Evolutionary conservation across 306 rosid genomes (phyloP), one percentile per base, ranked within the genome.

Genomic region (Abrus precatorius): DNA sequence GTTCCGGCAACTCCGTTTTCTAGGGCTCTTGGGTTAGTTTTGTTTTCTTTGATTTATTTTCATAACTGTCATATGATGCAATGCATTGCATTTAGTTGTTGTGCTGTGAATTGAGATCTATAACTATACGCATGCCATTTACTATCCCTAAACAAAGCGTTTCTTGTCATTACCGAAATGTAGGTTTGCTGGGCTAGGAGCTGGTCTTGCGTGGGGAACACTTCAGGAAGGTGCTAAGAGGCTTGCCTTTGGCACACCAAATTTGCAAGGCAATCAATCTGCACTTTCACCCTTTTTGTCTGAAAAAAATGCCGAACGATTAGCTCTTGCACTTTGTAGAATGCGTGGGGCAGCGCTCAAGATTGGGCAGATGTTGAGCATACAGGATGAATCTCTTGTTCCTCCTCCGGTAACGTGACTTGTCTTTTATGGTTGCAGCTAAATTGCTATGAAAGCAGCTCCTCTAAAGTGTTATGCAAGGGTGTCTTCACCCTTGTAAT

Each of bases 321-420:
- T 95, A 84, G 99, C 97, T 81, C 90, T 90, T 77, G 96, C 96
- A 12, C 88, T 95, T 41, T 93, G 98, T 81, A 80, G 98, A 85
- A 95, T 93, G 98, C 95, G 97, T 63, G 99, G 99, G 73, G 98
- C 99, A 36, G 97, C 98, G 1, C 95, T 95, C 32, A 93, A 95
- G 75, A 87, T 95, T 66, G 99, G 98, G 7, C 99, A 95, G 91
- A 95, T 93, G 99, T 75, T 95, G 87, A 95, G 99, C 75, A 93
- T 95, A 83, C 98, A 95, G 83, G 99, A 93, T 41, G 98, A 95
- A 50, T 89, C 98, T 41, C 97, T 93, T 79, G 92, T 95, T 48
- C 98, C 99, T 76, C 86, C 97, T 82, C 98, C 97, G 89, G 97
- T 95, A 91, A n/a, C 83, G 43, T 69, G 38, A 9, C 56, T 6